Evolutionary conservation across 2,329 filamentous ascomycete genomes (phyloP).

Genomic region (Aspergillus sp.): DNA sequence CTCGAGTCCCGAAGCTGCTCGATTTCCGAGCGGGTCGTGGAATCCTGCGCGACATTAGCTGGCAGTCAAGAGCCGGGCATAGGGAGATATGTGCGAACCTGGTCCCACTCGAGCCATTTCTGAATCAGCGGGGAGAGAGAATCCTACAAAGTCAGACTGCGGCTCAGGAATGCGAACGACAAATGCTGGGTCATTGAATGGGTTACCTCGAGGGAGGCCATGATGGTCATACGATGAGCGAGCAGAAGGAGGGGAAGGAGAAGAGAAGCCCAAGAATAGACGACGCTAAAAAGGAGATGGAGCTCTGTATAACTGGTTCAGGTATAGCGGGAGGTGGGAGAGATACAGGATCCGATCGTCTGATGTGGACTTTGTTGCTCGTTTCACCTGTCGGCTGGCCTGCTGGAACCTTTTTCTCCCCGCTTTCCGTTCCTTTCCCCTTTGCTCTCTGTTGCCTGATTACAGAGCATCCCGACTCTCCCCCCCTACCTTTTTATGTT

Average conservation of each 20-base stretch:
- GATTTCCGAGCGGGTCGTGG: slow-evolving; percentile 55
- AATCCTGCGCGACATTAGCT: slow-evolving; percentile 41
- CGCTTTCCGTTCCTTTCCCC: background rate
- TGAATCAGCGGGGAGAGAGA: slow-evolving; percentile 45
- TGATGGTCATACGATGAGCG: slow-evolving; percentile 25
- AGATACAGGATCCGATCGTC: slow-evolving; percentile 9
- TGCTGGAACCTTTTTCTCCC: background rate
- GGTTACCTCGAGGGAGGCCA: slow-evolving; percentile 21
- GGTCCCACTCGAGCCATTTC: slow-evolving; percentile 60
- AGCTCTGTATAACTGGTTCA: background rate
- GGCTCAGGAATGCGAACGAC: background rate
- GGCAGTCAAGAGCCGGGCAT: slow-evolving; percentile 8
- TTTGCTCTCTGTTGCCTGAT: background rate
- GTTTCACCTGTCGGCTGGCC: background rate
- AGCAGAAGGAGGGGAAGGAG: background rate
- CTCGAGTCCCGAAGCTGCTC: slow-evolving; percentile 49
- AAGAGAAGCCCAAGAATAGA: background rate
- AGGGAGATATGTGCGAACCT: slow-evolving; percentile 31
- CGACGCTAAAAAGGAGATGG: background rate
- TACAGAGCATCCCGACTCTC: background rate
- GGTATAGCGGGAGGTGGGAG: background rate
- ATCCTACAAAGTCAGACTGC: slow-evolving; percentile 25
- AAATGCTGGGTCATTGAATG: slow-evolving; percentile 5
- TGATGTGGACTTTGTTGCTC: slow-evolving; percentile 9
- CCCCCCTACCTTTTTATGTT: background rate